Percentiles rank a stretch among this genome's conserved stretches.
Evolutionary conservation across 1,139 yeast genomes (phyloP).

Genomic region (Geotrichum phurueaensis): DNA sequence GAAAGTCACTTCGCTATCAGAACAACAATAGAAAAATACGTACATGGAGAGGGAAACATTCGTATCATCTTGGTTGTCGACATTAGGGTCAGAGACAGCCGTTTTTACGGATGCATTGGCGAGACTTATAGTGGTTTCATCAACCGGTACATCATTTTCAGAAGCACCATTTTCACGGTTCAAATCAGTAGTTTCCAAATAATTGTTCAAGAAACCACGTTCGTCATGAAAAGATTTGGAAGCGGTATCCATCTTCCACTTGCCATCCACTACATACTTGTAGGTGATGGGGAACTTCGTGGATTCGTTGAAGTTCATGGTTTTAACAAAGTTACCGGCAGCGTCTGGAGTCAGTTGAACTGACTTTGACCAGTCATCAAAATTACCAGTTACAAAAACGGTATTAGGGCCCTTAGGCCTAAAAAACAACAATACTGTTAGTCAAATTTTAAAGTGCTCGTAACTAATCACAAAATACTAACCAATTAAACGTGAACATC

Average conservation of each 20-base stretch:
- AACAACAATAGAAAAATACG: neutral
- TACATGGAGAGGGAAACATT: neutral
- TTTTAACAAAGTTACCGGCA: slow-evolving; percentile 1
- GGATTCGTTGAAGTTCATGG: neutral
- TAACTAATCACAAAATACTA: neutral
- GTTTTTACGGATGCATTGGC: neutral
- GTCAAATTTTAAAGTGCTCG: neutral
- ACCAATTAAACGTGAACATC: slow-evolving; percentile 1
- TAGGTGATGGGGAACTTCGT: neutral
- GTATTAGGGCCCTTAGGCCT: slow-evolving; percentile 16
- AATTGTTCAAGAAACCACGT: slow-evolving; percentile 5
- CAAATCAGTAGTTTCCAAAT: neutral
- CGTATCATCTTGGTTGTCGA: neutral
- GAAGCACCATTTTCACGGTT: neutral
- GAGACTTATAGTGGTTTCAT: neutral
- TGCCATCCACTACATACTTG: slow-evolving; percentile 15
- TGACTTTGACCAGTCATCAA: slow-evolving; percentile 14
- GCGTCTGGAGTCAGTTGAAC: neutral
- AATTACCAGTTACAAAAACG: slow-evolving; percentile 13
- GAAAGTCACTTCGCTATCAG: neutral
- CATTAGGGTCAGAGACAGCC: neutral
- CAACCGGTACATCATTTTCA: neutral
- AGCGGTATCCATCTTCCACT: slow-evolving; percentile 8
- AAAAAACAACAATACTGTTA: neutral
- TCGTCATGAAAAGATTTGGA: neutral